Evolutionary conservation across 2,329 filamentous ascomycete species (phyloP).

Genomic region (Beauveria caledonica): DNA sequence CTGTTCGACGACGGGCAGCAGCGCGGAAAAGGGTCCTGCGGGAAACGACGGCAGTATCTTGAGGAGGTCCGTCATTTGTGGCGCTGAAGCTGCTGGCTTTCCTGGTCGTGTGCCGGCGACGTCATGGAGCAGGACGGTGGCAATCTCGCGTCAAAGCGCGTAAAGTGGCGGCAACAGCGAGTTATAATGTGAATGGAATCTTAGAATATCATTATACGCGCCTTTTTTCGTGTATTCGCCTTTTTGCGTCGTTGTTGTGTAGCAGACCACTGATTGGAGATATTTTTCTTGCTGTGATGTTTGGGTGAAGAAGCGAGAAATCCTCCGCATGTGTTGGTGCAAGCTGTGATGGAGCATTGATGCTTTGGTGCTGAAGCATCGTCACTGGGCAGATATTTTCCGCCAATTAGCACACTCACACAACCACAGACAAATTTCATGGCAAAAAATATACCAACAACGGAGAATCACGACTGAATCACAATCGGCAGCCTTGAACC

Average conservation of each 20-base stretch:
- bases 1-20: constrained; percentile 73
- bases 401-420: no score
- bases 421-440: no score
- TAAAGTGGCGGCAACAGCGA: background rate
- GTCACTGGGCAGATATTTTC: no score
- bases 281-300: background rate
- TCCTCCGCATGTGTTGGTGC: background rate
- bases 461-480: no score
- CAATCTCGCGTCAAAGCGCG: constrained; percentile 2
- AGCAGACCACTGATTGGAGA: background rate
- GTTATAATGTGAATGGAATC: background rate
- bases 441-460: no score
- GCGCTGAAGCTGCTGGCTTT: background rate
- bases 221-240: background rate
- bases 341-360: background rate
- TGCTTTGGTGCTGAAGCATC: no score
- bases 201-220: background rate
- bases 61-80: constrained; percentile 75
- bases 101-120: constrained; percentile 8
- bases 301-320: background rate
- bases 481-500: no score
- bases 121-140: background rate
- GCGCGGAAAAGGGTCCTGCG: constrained; percentile 59
- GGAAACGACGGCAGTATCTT: constrained; percentile 75
- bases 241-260: background rate